phyloP scores from a whole-genome alignment of 2,329 filamentous ascomycete species.

The Pseudogymnoascus sp. region DNA sequence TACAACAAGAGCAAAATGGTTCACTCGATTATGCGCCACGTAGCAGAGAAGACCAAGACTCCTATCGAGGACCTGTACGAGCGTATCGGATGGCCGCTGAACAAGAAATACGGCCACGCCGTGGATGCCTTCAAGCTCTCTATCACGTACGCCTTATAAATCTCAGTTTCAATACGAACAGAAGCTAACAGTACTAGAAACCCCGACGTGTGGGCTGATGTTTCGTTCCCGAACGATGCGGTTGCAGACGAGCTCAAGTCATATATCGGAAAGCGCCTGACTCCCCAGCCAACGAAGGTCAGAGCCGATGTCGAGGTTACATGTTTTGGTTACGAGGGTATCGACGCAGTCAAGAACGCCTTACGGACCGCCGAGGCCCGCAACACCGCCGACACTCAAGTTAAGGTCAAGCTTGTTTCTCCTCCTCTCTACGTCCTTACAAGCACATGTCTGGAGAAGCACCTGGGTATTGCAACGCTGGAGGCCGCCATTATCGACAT shows the following conservation, averaged over 20 bases:
- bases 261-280: slow-evolving; percentile 96
- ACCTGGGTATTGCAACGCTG: slow-evolving; percentile 70
- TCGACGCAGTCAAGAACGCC: slow-evolving; percentile 93
- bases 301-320: slow-evolving; percentile 96
- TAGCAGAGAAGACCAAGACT: slow-evolving; percentile 90
- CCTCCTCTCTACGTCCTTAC: slow-evolving; percentile 95
- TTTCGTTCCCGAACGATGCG: slow-evolving; percentile 76
- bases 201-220: slow-evolving; percentile 91
- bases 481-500: slow-evolving; percentile 89
- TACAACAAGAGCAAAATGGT: slow-evolving; percentile 99
- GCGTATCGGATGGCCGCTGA: slow-evolving; percentile 91
- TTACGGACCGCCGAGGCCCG: slow-evolving; percentile 84
- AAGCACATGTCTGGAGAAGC: slow-evolving; percentile 92
- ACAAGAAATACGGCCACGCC: slow-evolving; percentile 94
- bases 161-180: not conserved
- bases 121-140: slow-evolving; percentile 98
- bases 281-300: slow-evolving; percentile 97
- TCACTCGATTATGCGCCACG: slow-evolving; percentile 97
- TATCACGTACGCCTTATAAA: slow-evolving; percentile 65
- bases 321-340: slow-evolving; percentile 93
- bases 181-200: slow-evolving; percentile 50
- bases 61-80: slow-evolving; percentile 95
- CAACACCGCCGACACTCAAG: slow-evolving; percentile 86
- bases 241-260: slow-evolving; percentile 84
- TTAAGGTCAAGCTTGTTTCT: slow-evolving; percentile 98